These are phyloP conservation scores for Clonostachys rhizophaga DNA, from an alignment of 2,329 filamentous ascomycete species.

Conservation along the genomic window DNA sequence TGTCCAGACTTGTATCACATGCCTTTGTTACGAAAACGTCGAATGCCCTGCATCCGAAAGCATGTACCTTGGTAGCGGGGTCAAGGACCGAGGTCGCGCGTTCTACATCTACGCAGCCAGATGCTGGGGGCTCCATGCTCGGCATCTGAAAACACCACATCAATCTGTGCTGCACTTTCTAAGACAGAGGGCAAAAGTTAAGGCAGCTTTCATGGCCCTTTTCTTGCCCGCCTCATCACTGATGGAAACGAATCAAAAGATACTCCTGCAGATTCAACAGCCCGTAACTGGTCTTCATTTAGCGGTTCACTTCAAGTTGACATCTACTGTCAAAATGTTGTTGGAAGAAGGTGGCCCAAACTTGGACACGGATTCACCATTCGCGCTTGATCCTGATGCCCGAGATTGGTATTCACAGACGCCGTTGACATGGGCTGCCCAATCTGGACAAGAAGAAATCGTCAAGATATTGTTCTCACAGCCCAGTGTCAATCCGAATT, in stretches of 20 bases:
- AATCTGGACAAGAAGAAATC: not conserved
- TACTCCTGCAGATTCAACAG: not conserved
- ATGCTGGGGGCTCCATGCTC: slow-evolving; percentile 1
- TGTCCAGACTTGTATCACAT: slow-evolving; percentile 21
- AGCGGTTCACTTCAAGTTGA: slow-evolving; percentile 1
- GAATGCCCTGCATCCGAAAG: not conserved
- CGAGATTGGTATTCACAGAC: not conserved
- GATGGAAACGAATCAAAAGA: too few relatives aligned
- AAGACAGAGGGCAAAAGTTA: too few relatives aligned
- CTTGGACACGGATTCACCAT: too few relatives aligned
- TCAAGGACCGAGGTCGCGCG: not conserved
- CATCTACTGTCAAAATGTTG: not conserved
- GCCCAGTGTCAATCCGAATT: not conserved
- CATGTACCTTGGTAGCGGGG: not conserved
- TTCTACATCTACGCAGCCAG: slow-evolving; percentile 1
- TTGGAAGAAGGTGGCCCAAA: not conserved
- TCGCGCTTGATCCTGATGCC: not conserved
- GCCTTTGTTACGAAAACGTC: slow-evolving; percentile 25
- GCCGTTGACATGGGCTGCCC: slow-evolving; percentile 2
- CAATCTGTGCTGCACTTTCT: not conserved
- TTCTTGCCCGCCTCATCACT: not conserved
- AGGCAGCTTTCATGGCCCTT: not conserved
- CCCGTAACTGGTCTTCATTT: not conserved
- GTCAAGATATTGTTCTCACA: not conserved
- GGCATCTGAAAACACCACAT: not conserved